These are phyloP conservation scores for Fomes fomentarius DNA, from an alignment of 1,284 basidiomycete species.

Conservation along the genomic window DNA sequence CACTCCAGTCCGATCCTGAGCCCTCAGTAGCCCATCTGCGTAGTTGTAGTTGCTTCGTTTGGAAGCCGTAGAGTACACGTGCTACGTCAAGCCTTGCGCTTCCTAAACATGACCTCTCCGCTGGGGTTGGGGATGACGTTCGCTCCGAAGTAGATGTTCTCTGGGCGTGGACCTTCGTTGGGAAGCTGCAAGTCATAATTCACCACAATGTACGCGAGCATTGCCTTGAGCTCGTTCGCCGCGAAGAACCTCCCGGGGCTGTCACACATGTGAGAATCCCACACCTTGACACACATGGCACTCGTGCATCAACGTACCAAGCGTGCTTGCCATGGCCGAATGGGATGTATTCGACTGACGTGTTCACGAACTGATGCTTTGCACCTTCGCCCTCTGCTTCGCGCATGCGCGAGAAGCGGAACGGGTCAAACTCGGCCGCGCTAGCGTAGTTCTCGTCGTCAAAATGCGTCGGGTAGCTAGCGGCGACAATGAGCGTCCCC, in stretches of 20 bases:
- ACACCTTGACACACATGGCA: neutral
- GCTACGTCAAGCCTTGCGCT: neutral
- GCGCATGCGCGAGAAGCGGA: slow-evolving; percentile 19
- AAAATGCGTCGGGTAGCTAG: slow-evolving; percentile 11
- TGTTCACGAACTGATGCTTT: slow-evolving; percentile 30
- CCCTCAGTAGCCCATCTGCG: too few species aligned
- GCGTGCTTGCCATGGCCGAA: slow-evolving; percentile 31
- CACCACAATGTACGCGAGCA: slow-evolving; percentile 24
- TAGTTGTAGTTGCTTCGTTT: too few species aligned
- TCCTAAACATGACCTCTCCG: slow-evolving; percentile 22
- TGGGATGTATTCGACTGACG: slow-evolving; percentile 26
- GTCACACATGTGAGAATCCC: neutral
- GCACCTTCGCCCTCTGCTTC: slow-evolving; percentile 19
- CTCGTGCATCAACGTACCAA: slow-evolving; percentile 35
- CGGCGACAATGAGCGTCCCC: slow-evolving; percentile 26
- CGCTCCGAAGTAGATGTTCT: slow-evolving; percentile 10
- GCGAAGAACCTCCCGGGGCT: slow-evolving; percentile 30
- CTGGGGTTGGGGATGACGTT: slow-evolving; percentile 11
- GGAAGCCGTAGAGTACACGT: too few species aligned
- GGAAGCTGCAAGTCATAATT: slow-evolving; percentile 27
- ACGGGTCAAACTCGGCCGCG: slow-evolving; percentile 10
- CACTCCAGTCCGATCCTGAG: too few species aligned
- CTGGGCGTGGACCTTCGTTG: slow-evolving; percentile 18
- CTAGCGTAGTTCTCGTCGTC: slow-evolving; percentile 19
- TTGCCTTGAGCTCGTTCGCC: slow-evolving; percentile 25